A percentile compares a stretch with the other conserved stretches of the same genome.
Conservation (phyloP, 1,139 yeast genomes). For the Wickerhamomyces sp. region DNA sequence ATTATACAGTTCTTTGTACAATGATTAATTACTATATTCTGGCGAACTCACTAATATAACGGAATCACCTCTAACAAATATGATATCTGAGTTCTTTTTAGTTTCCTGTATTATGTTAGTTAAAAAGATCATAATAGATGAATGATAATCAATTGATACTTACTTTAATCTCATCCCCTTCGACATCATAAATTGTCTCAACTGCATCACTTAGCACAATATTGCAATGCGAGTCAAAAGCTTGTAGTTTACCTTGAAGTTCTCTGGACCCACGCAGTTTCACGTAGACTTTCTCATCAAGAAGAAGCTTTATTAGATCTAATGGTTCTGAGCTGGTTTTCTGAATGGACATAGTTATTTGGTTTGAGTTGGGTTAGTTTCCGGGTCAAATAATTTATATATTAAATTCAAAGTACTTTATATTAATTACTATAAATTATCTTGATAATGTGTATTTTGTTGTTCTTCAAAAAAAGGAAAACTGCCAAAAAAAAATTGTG, state of each 20-base stretch:
- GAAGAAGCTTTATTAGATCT: conserved; percentile 78
- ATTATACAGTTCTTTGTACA: not conserved
- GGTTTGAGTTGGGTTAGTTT: not conserved
- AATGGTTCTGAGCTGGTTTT: conserved; percentile 61
- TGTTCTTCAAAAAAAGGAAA: no score
- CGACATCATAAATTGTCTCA: conserved; percentile 68
- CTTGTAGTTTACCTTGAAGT: conserved; percentile 86
- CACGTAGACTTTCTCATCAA: conserved; percentile 84
- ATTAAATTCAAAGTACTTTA: no score
- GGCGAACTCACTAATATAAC: conserved; percentile 71
- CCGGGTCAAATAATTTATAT: no score
- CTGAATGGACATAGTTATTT: conserved; percentile 11
- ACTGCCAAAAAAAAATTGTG: no score
- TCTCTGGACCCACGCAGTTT: conserved; percentile 97
- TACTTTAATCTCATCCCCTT: conserved; percentile 42
- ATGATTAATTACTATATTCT: conserved; percentile 18
- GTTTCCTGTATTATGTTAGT: conserved; percentile 36
- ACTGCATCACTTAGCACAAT: conserved; percentile 91
- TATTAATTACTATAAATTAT: no score
- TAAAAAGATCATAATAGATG: not conserved
- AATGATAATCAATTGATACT: not conserved
- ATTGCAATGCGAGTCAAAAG: conserved; percentile 95
- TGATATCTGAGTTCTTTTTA: conserved; percentile 78
- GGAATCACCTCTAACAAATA: conserved; percentile 94
- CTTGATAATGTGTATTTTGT: no score